Percentiles rank a stretch among this genome's conserved stretches.
Conservation (phyloP, 2,329 filamentous ascomycete species). For the Aspergillus piperis region DNA sequence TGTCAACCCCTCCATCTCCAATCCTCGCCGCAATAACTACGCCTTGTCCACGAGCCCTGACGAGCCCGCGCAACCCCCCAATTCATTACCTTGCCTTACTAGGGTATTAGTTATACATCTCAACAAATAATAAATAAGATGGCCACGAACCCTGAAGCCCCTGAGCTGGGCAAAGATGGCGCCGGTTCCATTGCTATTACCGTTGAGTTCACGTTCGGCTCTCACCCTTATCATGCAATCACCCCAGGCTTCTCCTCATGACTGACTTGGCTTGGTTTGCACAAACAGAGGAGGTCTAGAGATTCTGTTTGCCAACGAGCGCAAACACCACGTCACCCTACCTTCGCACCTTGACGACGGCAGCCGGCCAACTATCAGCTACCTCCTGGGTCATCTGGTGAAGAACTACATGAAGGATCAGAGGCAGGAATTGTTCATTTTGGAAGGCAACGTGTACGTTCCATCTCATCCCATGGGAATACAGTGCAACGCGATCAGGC, state of each 20-base stretch:
- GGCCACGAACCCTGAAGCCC: slow-evolving; percentile 6
- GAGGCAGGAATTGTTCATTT: slow-evolving; percentile 83
- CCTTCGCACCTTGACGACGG: slow-evolving; percentile 64
- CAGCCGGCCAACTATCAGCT: slow-evolving; percentile 67
- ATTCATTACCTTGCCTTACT: no score
- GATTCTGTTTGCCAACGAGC: slow-evolving; percentile 84
- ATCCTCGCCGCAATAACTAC: not conserved
- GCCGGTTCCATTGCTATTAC: slow-evolving; percentile 56
- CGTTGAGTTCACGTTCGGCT: slow-evolving; percentile 71
- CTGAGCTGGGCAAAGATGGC: slow-evolving; percentile 12
- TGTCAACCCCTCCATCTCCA: not conserved
- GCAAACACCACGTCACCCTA: slow-evolving; percentile 69
- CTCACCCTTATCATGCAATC: not conserved
- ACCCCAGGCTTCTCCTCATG: not conserved
- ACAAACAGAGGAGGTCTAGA: slow-evolving; percentile 78
- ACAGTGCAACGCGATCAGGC: not conserved
- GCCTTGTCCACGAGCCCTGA: not conserved
- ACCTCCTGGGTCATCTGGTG: slow-evolving; percentile 77
- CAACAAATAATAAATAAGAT: not conserved
- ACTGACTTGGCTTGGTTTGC: slow-evolving; percentile 11
- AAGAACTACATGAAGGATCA: slow-evolving; percentile 80
- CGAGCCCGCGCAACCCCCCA: no score
- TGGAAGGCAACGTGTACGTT: slow-evolving; percentile 83
- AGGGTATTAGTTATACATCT: not conserved
- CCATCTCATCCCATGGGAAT: not conserved